Conservation (phyloP, 2,329 filamentous ascomycete species). For the Cryphonectria carpinicola region DNA sequence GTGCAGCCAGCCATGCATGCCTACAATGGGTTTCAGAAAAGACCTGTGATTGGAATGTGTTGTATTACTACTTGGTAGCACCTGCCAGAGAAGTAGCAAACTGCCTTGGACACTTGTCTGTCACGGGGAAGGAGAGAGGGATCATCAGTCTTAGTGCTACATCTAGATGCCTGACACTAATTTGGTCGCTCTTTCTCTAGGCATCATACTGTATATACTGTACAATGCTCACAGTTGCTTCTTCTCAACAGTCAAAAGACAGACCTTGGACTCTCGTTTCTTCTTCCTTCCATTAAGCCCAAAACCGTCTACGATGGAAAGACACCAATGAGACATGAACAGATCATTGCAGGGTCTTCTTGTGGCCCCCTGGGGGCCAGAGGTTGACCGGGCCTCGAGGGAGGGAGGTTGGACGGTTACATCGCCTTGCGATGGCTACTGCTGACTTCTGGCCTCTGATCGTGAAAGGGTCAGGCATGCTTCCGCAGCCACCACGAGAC, state of each 20-base stretch:
- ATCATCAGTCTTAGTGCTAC: background rate
- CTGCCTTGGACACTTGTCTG: background rate
- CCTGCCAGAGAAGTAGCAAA: background rate
- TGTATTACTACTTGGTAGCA: background rate
- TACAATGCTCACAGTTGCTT: background rate
- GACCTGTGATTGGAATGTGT: background rate
- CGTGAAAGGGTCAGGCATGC: no score
- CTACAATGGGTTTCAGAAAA: background rate
- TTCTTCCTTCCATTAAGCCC: no score
- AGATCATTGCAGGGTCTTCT: background rate
- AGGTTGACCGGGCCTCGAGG: background rate
- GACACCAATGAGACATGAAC: background rate
- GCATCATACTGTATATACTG: background rate
- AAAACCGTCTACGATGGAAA: background rate
- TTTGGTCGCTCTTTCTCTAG: background rate
- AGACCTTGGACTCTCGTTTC: no score
- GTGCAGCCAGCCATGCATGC: background rate
- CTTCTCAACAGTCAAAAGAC: background rate
- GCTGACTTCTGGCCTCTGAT: background rate
- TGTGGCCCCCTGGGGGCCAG: background rate
- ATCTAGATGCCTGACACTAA: background rate
- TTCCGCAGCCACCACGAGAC: no score
- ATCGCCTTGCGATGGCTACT: no score
- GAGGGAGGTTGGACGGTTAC: no score
- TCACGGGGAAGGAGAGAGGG: background rate